These are phyloP conservation scores for Martiniozyma asiatica DNA, from an alignment of 1,139 yeast genomes.

Conservation along the genomic window DNA sequence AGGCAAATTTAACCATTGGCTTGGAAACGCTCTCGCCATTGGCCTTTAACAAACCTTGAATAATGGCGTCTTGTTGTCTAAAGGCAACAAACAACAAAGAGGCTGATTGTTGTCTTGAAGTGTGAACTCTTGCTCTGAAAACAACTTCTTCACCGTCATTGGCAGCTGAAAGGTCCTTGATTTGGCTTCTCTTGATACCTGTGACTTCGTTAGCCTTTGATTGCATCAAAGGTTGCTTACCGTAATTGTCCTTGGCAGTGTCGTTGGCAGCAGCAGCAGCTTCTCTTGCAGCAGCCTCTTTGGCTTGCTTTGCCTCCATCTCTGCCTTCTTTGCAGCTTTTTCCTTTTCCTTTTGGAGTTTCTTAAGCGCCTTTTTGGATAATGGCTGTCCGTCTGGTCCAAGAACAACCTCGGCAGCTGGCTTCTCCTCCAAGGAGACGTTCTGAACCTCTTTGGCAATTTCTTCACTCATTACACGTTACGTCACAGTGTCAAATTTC, in stretches of 20 bases:
- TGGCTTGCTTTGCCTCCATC: slow-evolving; percentile 78
- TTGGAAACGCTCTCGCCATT: slow-evolving; percentile 63
- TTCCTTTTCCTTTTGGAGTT: slow-evolving; percentile 85
- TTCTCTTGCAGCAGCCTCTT: slow-evolving; percentile 74
- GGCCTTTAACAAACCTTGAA: slow-evolving; percentile 76
- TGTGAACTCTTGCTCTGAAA: slow-evolving; percentile 90
- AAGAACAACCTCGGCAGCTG: slow-evolving; percentile 16
- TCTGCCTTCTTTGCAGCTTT: slow-evolving; percentile 90
- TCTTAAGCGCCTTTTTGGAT: slow-evolving; percentile 90
- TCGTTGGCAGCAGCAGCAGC: slow-evolving; percentile 73
- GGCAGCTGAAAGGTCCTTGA: slow-evolving; percentile 43
- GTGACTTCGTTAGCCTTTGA: slow-evolving; percentile 40
- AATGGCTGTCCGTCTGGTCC: slow-evolving; percentile 78
- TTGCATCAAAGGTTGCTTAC: slow-evolving; percentile 80
- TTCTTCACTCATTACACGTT: slow-evolving; percentile 22
- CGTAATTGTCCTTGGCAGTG: slow-evolving; percentile 80
- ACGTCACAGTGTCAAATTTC: no score
- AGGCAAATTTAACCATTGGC: slow-evolving; percentile 96
- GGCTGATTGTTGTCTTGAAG: slow-evolving; percentile 90
- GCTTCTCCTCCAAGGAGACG: slow-evolving; percentile 11
- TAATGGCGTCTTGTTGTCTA: slow-evolving; percentile 75
- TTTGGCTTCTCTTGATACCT: slow-evolving; percentile 45
- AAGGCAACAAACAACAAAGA: slow-evolving; percentile 83
- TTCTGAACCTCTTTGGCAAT: slow-evolving; percentile 18
- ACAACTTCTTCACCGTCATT: slow-evolving; percentile 72